These are phyloP conservation scores for Coriaria nepalensis DNA, from an alignment of 306 rosid genomes.

Conservation along the genomic window DNA sequence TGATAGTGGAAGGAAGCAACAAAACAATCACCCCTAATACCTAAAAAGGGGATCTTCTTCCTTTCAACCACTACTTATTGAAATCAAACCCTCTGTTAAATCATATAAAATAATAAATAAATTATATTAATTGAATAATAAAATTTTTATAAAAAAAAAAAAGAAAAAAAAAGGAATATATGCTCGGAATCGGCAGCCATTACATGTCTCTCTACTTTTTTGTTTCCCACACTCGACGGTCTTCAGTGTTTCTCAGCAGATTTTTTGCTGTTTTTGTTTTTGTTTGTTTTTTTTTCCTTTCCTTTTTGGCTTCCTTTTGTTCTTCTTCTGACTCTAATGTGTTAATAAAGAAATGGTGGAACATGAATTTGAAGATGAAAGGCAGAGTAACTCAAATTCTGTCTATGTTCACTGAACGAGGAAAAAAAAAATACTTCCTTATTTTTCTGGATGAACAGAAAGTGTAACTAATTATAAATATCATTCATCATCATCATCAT, in stretches of 20 bases:
- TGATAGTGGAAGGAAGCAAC: slow-evolving; percentile 41
- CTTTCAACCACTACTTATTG: slow-evolving; percentile 16
- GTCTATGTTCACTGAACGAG: slow-evolving; percentile 10
- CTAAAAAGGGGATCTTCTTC: slow-evolving; percentile 6
- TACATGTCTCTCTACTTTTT: slow-evolving; percentile 14
- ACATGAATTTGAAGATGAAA: neutral
- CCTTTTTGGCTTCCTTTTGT: neutral
- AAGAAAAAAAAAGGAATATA: slow-evolving; percentile 3
- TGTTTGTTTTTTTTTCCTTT: too few species aligned
- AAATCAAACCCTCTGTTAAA: slow-evolving; percentile 16
- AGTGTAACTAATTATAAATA: too few species aligned
- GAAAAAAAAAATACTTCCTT: neutral
- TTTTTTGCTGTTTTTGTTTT: too few species aligned
- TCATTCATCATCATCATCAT: too few species aligned
- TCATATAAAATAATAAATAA: neutral
- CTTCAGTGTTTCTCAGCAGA: slow-evolving; percentile 24
- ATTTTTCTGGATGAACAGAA: too few species aligned
- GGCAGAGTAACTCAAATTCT: neutral
- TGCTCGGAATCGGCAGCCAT: slow-evolving; percentile 10
- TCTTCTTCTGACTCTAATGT: slow-evolving; percentile 4
- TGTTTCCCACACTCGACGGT: slow-evolving; percentile 34
- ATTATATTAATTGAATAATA: too few species aligned
- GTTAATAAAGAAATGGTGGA: neutral
- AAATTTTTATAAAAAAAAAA: slow-evolving; percentile 1
- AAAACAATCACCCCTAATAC: slow-evolving; percentile 13